Conservation (phyloP, 2,329 filamentous ascomycete genomes). For the Pestalotiopsis fici region DNA sequence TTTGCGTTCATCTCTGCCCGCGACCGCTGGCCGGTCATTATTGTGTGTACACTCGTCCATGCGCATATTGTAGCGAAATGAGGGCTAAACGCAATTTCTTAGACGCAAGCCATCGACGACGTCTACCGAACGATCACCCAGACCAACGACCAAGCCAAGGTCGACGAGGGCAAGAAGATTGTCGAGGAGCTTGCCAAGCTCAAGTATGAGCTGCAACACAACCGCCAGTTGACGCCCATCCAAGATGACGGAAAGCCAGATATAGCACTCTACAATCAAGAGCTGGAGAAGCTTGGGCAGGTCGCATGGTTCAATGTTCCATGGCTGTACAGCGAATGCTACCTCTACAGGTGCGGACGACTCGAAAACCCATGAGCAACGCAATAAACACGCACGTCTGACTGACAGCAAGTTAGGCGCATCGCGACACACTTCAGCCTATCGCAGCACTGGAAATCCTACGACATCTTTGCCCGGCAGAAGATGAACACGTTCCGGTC, state of each 20-base stretch:
- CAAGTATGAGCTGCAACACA: conserved; percentile 95
- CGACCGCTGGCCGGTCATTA: conserved; percentile 90
- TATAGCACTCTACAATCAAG: conserved; percentile 80
- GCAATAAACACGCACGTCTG: conserved; percentile 2
- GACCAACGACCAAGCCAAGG: conserved; percentile 62
- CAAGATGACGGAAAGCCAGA: conserved; percentile 76
- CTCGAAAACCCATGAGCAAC: not conserved
- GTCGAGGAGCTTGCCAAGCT: conserved; percentile 76
- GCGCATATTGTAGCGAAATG: not conserved
- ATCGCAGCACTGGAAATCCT: conserved; percentile 81
- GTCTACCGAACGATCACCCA: conserved; percentile 73
- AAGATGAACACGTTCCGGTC: conserved; percentile 93
- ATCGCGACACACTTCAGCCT: conserved; percentile 76
- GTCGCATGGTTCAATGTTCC: conserved; percentile 81
- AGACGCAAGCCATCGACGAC: conserved; percentile 94
- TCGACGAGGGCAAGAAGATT: conserved; percentile 83
- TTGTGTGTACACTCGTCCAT: conserved; percentile 55
- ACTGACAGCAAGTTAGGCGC: conserved; percentile 50
- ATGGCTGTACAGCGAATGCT: conserved; percentile 94
- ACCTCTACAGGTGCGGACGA: conserved; percentile 72
- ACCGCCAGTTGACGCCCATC: conserved; percentile 74
- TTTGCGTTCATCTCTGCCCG: conserved; percentile 86
- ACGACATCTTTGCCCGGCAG: conserved; percentile 87
- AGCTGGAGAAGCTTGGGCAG: conserved; percentile 72
- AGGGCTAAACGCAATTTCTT: conserved; percentile 19